Evolutionary conservation across 2,329 filamentous ascomycete species (phyloP), one percentile per base, ranked within the genome.

Genomic region (Fusarium xyrophilum): DNA sequence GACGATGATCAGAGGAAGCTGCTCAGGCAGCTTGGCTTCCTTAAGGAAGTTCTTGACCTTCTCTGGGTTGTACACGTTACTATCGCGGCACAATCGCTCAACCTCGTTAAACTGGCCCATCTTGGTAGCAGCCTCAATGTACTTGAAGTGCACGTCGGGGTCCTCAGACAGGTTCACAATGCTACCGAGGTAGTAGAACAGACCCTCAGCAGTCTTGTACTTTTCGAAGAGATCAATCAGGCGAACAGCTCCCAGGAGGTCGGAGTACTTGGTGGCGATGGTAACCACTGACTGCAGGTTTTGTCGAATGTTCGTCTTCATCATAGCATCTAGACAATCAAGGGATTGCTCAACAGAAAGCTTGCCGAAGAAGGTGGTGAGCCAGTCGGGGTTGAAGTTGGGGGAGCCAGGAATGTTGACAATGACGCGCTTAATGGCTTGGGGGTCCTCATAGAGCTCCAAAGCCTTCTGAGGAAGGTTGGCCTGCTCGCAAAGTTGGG

Each of bases 11-110:
- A 99, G 84, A 43, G 96, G 96, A 43, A 99, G 86, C 82, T 97
- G 95, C 80, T 99, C 96, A 4, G 91, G 89, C 44, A 99, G 85
- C 71, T 90, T 91, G 56, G 96, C 95, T 79, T 99, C 96, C 83
- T 99, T 99, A 66, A 99, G 84, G 88, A 98, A 99, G 84, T 99
- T 99, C 86, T 97, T 97, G 60, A 97, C 93, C 85, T 97, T 97
- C 80, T 97, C 93, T 0, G 93, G 87, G 79, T 97, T 95, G 82
- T 93, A 95, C 76, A 87, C 86, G 78, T 91, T 93, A 85, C 91
- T 96, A 79, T 99, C 96, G 65, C 96, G 90, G 83, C 95, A 98
- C 75, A 99, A 95, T 56, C 96, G 92, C 85, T 99, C 95, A 23
- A 99, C 96, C 77, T 99, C 96, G 71, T 93, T 94, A 76, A 97